Conservation (phyloP, 2,329 filamentous ascomycete species). For the Ceratocystis ficicola region DNA sequence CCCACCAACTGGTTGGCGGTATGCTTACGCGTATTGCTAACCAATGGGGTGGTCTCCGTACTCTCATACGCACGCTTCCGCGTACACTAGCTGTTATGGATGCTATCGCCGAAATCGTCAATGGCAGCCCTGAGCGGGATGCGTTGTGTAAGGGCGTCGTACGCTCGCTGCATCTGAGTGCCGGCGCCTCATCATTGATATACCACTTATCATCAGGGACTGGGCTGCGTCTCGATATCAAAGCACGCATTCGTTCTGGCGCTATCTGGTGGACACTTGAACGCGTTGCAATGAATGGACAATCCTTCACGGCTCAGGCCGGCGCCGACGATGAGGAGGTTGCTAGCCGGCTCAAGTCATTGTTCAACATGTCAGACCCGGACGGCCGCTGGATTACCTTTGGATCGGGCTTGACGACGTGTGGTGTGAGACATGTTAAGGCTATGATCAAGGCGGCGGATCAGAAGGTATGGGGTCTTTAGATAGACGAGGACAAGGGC, state of each 20-base stretch:
- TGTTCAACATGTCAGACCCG: conserved; percentile 14
- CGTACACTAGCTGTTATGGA: conserved; percentile 53
- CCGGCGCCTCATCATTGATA: conserved; percentile 47
- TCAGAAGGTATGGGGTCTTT: conserved; percentile 20
- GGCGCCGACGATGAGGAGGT: conserved; percentile 14
- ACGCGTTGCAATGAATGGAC: conserved; percentile 27
- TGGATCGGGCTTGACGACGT: conserved; percentile 23
- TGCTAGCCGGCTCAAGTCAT: conserved; percentile 5
- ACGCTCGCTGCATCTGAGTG: conserved; percentile 40
- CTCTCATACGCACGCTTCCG: conserved; percentile 43
- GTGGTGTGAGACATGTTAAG: conserved; percentile 17
- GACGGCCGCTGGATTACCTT: conserved; percentile 26
- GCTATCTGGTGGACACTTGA: conserved; percentile 42
- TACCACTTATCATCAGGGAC: conserved; percentile 35
- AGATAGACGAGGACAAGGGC: neutral
- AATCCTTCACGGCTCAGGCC: conserved; percentile 17
- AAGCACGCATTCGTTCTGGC: conserved; percentile 33
- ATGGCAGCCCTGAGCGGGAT: conserved; percentile 36
- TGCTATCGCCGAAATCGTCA: conserved; percentile 49
- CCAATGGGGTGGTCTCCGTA: conserved; percentile 39
- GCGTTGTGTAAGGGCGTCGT: conserved; percentile 37
- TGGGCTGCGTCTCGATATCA: conserved; percentile 41
- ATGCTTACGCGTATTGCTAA: conserved; percentile 48
- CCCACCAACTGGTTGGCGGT: conserved; percentile 52
- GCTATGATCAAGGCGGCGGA: conserved; percentile 22